Evolutionary conservation across 768 basidiomycete species (phyloP).

Genomic region (Gautieria morchelliformis): DNA sequence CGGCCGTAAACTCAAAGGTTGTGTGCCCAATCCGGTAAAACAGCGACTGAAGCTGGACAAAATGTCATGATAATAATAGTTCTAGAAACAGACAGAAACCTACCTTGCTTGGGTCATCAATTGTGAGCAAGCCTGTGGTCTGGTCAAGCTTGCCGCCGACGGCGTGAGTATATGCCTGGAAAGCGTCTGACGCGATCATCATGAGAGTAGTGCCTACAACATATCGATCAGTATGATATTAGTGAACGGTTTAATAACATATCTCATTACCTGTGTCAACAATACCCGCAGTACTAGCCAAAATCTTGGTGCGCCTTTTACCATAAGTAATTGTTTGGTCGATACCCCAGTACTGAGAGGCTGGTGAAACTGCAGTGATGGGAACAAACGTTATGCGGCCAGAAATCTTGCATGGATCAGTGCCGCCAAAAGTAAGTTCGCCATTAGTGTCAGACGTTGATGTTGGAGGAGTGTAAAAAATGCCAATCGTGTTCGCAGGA

Average conservation of each 20-base stretch:
- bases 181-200: conserved; percentile 30
- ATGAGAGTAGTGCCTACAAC: conserved; percentile 1
- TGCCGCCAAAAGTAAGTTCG: conserved; percentile 45
- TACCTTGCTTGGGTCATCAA: conserved; percentile 36
- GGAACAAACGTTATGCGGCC: conserved; percentile 28
- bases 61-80: too few species aligned
- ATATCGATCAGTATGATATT: background rate
- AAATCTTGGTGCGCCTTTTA: conserved; percentile 19
- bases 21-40: conserved; percentile 21
- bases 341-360: conserved; percentile 41
- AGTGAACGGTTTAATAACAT: background rate
- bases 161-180: conserved; percentile 42
- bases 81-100: conserved; percentile 21
- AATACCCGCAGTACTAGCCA: conserved; percentile 33
- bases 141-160: conserved; percentile 44
- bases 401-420: conserved; percentile 36
- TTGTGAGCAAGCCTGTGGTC: conserved; percentile 45
- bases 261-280: conserved; percentile 38
- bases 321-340: conserved; percentile 22
- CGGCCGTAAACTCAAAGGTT: conserved; percentile 46
- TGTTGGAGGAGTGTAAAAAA: conserved; percentile 44
- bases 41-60: background rate
- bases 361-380: conserved; percentile 37
- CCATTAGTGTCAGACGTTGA: conserved; percentile 31
- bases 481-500: conserved; percentile 34